phyloP scores from a whole-genome alignment of 2,329 filamentous ascomycete species.

The Cladosporium sp. region DNA sequence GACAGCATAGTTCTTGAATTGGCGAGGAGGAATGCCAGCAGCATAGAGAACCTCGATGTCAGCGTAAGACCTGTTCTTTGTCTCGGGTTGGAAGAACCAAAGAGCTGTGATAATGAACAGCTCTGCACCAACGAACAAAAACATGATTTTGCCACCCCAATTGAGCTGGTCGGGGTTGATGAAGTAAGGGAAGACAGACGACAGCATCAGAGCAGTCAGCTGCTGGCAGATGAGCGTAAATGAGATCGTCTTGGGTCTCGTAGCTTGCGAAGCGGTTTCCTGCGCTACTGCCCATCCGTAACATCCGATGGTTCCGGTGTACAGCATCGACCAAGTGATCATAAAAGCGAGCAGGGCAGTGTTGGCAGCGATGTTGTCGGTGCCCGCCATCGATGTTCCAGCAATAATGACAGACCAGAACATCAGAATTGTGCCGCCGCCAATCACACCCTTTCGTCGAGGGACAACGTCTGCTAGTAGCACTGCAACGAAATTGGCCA shows the following conservation, averaged over 20 bases:
- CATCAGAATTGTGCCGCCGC: constrained; percentile 22
- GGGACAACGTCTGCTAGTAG: constrained; percentile 20
- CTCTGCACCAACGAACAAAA: constrained; percentile 35
- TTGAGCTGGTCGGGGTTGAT: constrained; percentile 38
- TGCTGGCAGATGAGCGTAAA: constrained; percentile 30
- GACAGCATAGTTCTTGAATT: constrained; percentile 22
- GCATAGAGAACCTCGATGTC: constrained; percentile 31
- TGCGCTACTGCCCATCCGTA: constrained; percentile 27
- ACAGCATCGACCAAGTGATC: constrained; percentile 27
- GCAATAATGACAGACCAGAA: constrained; percentile 24
- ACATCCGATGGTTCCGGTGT: constrained; percentile 24
- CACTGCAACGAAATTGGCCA: constrained; percentile 23
- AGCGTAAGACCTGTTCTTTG: constrained; percentile 36
- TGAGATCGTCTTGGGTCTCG: constrained; percentile 24
- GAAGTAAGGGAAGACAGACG: constrained; percentile 35
- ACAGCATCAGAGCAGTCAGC: constrained; percentile 34
- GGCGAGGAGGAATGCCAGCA: constrained; percentile 17
- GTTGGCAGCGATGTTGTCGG: constrained; percentile 20
- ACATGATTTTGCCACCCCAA: constrained; percentile 38
- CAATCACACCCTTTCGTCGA: constrained; percentile 22
- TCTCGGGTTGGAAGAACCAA: constrained; percentile 37
- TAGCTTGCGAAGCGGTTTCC: constrained; percentile 23
- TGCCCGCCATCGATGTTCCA: constrained; percentile 20
- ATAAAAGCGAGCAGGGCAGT: constrained; percentile 24
- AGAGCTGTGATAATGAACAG: constrained; percentile 30